These are phyloP conservation scores for Lachnellula cervina DNA, from an alignment of 2,329 filamentous ascomycete genomes.

Conservation along the genomic window DNA sequence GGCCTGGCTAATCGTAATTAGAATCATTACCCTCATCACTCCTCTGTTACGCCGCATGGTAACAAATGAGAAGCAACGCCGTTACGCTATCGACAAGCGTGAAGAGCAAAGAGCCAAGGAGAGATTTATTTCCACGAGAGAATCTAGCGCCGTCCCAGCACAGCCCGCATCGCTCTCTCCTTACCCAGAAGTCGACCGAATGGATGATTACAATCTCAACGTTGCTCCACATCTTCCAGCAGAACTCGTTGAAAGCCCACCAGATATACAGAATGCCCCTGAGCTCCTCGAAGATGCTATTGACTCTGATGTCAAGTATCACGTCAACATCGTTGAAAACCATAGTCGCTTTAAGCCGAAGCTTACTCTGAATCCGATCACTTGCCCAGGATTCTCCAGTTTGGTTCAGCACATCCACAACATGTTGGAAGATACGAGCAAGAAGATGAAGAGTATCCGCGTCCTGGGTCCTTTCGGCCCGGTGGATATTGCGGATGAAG, in stretches of 20 bases:
- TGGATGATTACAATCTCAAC: conserved; percentile 14
- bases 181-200: conserved; percentile 6
- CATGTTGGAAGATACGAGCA: conserved; percentile 11
- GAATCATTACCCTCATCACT: conserved; percentile 25
- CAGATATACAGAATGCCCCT: neutral
- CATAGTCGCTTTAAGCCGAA: conserved; percentile 19
- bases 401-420: conserved; percentile 23
- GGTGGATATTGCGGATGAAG: conserved; percentile 21
- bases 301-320: conserved; percentile 12
- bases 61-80: conserved; percentile 31
- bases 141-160: neutral
- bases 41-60: conserved; percentile 31
- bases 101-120: neutral
- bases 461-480: conserved; percentile 22
- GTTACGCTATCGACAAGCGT: conserved; percentile 22
- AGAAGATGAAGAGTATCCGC: conserved; percentile 18
- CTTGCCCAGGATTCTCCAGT: conserved; percentile 24
- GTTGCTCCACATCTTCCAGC: neutral
- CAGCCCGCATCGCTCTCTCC: neutral
- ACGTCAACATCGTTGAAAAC: conserved; percentile 25
- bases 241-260: neutral
- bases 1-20: conserved; percentile 14
- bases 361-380: conserved; percentile 13
- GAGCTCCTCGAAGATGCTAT: neutral
- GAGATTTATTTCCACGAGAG: neutral